Evolutionary conservation across 495 filamentous ascomycete genomes (phyloP).

Genomic region (Mycothermus thermophilus): DNA sequence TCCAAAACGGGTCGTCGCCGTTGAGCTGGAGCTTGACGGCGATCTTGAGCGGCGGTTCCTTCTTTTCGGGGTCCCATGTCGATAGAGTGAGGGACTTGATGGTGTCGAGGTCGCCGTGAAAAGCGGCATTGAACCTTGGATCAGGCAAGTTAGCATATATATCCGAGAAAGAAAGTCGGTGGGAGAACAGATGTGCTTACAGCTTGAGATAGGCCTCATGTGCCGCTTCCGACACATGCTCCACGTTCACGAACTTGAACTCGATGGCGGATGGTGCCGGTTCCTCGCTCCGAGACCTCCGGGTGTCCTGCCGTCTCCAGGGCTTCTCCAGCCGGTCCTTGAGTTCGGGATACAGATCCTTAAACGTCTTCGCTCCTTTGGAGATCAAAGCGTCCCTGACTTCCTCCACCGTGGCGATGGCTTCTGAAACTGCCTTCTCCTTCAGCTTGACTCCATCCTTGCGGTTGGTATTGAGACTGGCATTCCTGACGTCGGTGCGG

Average conservation of each 20-base stretch:
- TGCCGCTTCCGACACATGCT: conserved; percentile 37
- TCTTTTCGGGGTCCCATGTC: conserved; percentile 31
- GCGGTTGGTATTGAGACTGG: too few species aligned
- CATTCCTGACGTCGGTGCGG: conserved; percentile 6
- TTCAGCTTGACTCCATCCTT: conserved; percentile 40
- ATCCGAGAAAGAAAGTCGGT: neutral
- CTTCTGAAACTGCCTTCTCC: conserved; percentile 30
- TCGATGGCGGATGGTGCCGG: too few species aligned
- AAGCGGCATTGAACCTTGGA: conserved; percentile 51
- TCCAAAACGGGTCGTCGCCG: conserved; percentile 43
- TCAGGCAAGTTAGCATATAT: conserved; percentile 16
- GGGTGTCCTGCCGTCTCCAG: neutral
- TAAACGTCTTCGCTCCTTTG: conserved; percentile 49
- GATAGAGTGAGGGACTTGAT: conserved; percentile 37
- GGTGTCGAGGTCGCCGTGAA: conserved; percentile 47
- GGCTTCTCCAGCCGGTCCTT: conserved; percentile 1
- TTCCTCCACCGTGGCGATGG: conserved; percentile 37
- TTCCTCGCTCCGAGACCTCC: too few species aligned
- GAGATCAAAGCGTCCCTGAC: conserved; percentile 39
- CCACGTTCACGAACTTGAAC: conserved; percentile 33
- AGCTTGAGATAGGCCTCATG: conserved; percentile 43
- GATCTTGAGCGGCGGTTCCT: conserved; percentile 45
- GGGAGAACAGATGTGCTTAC: conserved; percentile 16
- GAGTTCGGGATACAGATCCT: conserved; percentile 45
- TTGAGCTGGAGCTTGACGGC: conserved; percentile 34